These are phyloP conservation scores for Coelastrella sp. DNA, from an alignment of 139 green algal genomes.

Conservation along the genomic window DNA sequence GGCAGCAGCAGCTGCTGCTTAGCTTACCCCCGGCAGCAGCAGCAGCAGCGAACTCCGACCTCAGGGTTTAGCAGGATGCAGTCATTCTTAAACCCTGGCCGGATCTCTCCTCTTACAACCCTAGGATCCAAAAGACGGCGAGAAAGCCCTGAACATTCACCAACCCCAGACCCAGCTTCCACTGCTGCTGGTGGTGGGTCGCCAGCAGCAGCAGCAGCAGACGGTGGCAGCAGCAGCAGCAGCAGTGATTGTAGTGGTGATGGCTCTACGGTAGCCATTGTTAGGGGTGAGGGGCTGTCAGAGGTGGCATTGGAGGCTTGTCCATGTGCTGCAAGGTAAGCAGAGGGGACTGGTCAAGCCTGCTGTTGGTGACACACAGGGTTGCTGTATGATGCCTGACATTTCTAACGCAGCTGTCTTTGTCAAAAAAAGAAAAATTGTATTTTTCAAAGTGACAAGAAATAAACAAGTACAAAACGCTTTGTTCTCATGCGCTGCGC, in stretches of 20 bases:
- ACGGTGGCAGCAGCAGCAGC: neutral
- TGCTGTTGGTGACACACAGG: too few species aligned
- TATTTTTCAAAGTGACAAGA: too few species aligned
- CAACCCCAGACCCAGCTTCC: neutral
- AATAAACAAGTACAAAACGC: too few species aligned
- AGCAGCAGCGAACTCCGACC: neutral
- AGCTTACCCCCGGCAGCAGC: neutral
- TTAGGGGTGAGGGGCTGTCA: too few species aligned
- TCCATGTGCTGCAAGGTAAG: conserved; percentile 4
- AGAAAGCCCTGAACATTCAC: neutral
- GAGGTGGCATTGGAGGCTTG: neutral
- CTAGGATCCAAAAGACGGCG: neutral
- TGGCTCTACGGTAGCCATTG: neutral
- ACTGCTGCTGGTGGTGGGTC: neutral
- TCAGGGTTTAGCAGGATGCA: conserved; percentile 1
- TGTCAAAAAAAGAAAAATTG: too few species aligned
- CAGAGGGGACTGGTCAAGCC: neutral
- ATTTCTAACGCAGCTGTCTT: too few species aligned
- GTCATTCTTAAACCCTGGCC: neutral
- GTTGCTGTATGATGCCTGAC: too few species aligned
- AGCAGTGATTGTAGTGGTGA: neutral
- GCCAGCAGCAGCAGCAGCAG: conserved; percentile 2
- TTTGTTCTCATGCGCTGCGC: too few species aligned
- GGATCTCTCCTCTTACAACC: neutral
- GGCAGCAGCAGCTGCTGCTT: conserved; percentile 22